Evolutionary conservation across 164 flowering plant species (phyloP).

Genomic region (Macadamia integrifolia): DNA sequence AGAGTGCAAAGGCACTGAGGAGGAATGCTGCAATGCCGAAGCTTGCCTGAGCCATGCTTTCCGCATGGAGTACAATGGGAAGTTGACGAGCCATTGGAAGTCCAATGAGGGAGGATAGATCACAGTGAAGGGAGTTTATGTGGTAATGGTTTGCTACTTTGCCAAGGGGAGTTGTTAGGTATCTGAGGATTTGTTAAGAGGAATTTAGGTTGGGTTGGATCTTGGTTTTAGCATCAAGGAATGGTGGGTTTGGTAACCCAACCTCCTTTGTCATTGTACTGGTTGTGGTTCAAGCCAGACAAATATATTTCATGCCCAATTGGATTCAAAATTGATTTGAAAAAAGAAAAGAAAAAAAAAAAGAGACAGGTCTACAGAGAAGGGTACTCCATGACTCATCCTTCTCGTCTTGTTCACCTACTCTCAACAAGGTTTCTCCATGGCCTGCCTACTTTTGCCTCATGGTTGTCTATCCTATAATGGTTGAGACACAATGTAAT

Average conservation of each 20-base stretch:
- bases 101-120: neutral
- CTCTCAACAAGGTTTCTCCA: no score
- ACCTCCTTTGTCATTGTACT: neutral
- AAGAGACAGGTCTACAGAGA: no score
- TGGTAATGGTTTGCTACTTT: neutral
- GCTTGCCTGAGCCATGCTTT: slow-evolving; percentile 21
- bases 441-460: no score
- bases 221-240: neutral
- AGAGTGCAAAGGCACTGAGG: slow-evolving; percentile 40
- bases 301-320: neutral
- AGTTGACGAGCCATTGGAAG: slow-evolving; percentile 35
- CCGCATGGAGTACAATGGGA: neutral
- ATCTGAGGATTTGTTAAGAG: neutral
- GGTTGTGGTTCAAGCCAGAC: neutral
- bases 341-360: no score
- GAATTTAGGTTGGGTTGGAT: neutral
- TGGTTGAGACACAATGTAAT: no score
- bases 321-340: neutral
- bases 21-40: slow-evolving; percentile 30
- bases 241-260: neutral
- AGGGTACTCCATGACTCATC: no score
- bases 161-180: neutral
- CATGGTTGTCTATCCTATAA: no score
- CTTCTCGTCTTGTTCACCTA: no score
- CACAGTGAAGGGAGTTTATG: neutral